Evolutionary conservation across 306 rosid genomes (phyloP).

Genomic region (Vicia faba): DNA sequence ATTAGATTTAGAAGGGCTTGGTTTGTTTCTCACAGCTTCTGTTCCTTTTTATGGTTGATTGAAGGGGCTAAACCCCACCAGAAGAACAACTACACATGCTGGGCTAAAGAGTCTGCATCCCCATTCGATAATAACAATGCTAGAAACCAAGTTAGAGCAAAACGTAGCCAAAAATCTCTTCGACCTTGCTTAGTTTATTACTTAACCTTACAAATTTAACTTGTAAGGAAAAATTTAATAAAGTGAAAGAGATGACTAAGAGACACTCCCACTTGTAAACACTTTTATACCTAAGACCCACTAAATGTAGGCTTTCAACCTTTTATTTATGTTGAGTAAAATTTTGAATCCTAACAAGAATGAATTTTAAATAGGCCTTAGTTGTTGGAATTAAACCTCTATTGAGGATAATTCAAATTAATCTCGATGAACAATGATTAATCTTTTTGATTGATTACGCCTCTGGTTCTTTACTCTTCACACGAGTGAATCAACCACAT

Average conservation of each 20-base stretch:
- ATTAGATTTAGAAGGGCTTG: conserved; percentile 21
- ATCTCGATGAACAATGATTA: too few relatives aligned
- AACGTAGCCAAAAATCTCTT: neutral
- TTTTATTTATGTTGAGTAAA: too few relatives aligned
- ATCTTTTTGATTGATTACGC: too few relatives aligned
- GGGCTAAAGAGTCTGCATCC: neutral
- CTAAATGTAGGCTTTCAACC: too few relatives aligned
- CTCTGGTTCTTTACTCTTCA: too few relatives aligned
- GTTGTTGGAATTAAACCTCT: too few relatives aligned
- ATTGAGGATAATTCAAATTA: too few relatives aligned
- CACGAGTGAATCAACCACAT: too few relatives aligned
- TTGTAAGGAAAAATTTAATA: neutral
- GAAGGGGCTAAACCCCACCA: neutral
- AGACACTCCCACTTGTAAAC: neutral
- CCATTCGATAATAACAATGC: neutral
- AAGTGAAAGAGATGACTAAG: neutral
- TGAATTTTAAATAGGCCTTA: too few relatives aligned
- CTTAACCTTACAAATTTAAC: neutral
- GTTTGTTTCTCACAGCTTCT: conserved; percentile 14
- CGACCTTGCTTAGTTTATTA: neutral
- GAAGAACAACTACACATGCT: neutral
- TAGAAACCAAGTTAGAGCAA: neutral
- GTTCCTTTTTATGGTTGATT: neutral
- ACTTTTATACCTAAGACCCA: too few relatives aligned
- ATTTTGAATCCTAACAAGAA: too few relatives aligned